phyloP scores from a whole-genome alignment of 768 basidiomycete species.

The Suillus subluteus region DNA sequence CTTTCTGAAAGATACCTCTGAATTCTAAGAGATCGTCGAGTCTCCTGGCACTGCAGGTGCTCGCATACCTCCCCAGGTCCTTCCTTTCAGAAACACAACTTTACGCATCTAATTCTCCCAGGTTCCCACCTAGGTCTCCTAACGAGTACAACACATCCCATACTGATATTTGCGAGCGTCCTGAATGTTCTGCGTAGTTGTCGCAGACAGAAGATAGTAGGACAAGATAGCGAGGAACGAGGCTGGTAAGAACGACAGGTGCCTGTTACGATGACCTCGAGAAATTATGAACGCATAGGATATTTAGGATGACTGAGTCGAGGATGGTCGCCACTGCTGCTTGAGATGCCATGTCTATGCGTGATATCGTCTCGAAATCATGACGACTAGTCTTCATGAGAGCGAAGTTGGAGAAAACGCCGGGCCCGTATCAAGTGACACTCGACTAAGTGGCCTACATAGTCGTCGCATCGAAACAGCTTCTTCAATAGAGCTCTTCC shows the following conservation, averaged over 20 bases:
- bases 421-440: background rate
- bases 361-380: background rate
- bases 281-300: constrained; percentile 81
- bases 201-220: constrained; percentile 69
- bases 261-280: constrained; percentile 77
- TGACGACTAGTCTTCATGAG: background rate
- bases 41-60: constrained; percentile 62
- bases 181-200: constrained; percentile 75
- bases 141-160: no score
- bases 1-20: constrained; percentile 53
- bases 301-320: constrained; percentile 67
- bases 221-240: constrained; percentile 73
- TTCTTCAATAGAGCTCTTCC: background rate
- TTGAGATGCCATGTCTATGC: constrained; percentile 36
- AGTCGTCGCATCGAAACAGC: background rate
- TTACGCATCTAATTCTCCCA: constrained; percentile 76
- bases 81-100: constrained; percentile 62
- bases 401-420: background rate
- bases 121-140: constrained; percentile 71
- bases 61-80: constrained; percentile 70
- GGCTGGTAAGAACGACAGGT: constrained; percentile 68
- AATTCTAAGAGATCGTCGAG: constrained; percentile 76
- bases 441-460: background rate
- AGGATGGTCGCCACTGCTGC: constrained; percentile 59
- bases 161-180: constrained; percentile 58